These are phyloP conservation scores for Allium cepa DNA, from an alignment of 106 monocot genomes.

Conservation along the genomic window DNA sequence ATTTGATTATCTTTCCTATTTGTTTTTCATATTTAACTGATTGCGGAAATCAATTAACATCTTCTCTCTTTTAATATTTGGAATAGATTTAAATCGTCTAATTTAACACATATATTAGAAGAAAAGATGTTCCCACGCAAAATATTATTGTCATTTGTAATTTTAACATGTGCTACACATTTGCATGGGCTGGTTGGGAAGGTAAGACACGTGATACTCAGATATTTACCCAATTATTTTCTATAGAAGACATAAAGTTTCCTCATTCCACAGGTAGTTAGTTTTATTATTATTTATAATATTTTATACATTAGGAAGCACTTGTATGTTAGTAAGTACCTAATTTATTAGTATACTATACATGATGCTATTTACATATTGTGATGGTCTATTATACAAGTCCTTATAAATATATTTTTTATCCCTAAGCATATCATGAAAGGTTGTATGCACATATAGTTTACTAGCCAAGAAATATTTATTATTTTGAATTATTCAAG, in stretches of 20 bases:
- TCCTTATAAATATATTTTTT: not conserved
- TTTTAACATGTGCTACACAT: conserved; percentile 1
- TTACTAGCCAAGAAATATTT: too few species aligned
- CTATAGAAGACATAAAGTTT: not conserved
- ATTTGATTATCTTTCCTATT: too few species aligned
- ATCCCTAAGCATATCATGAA: too few species aligned
- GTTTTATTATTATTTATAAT: not conserved
- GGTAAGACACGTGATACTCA: not conserved
- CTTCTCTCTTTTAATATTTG: too few species aligned
- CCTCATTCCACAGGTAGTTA: not conserved
- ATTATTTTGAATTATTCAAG: too few species aligned
- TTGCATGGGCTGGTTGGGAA: not conserved
- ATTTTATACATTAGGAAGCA: too few species aligned
- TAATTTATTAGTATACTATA: too few species aligned
- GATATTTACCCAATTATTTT: not conserved
- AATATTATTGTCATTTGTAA: not conserved
- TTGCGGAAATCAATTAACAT: too few species aligned
- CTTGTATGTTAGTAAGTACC: too few species aligned
- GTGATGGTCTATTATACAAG: not conserved
- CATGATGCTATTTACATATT: not conserved
- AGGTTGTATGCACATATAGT: too few species aligned
- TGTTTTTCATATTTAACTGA: too few species aligned
- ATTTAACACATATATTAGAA: not conserved
- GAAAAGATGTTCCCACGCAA: not conserved
- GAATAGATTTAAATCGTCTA: too few species aligned